Evolutionary conservation across 345 rosid species (phyloP).

Genomic region (Eucalyptus polyanthemos): DNA sequence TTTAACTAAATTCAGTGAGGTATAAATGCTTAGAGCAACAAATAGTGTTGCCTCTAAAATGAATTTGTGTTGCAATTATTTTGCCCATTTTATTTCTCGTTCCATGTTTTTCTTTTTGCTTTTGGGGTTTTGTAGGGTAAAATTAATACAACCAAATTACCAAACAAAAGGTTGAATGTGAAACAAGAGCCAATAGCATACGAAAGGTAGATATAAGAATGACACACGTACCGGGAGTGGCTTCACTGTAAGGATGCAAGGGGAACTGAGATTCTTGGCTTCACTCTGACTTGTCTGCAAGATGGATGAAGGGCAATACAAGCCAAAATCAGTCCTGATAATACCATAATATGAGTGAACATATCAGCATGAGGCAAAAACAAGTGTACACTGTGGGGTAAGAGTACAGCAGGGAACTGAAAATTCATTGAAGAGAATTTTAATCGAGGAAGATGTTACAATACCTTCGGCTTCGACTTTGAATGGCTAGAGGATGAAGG

Average conservation of each 20-base stretch:
- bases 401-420: neutral
- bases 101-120: rapidly evolving
- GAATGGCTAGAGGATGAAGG: too few relatives aligned
- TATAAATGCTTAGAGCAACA: neutral
- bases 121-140: neutral
- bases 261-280: neutral
- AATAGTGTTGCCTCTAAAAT: neutral
- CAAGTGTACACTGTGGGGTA: neutral
- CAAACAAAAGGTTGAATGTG: neutral
- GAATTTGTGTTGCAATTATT: neutral
- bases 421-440: neutral
- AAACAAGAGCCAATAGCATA: neutral
- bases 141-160: too few relatives aligned
- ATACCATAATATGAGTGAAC: neutral
- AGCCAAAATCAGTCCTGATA: neutral
- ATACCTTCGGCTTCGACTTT: neutral
- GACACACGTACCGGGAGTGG: neutral
- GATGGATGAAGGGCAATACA: neutral
- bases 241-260: neutral
- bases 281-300: neutral
- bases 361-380: neutral
- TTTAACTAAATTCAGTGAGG: too few relatives aligned
- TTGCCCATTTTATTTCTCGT: neutral
- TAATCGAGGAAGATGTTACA: neutral
- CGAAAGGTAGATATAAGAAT: too few relatives aligned